A percentile compares a stretch with the other conserved stretches of the same genome.
Conservation (phyloP, 495 filamentous ascomycete genomes). For the Amorphotheca resinae region DNA sequence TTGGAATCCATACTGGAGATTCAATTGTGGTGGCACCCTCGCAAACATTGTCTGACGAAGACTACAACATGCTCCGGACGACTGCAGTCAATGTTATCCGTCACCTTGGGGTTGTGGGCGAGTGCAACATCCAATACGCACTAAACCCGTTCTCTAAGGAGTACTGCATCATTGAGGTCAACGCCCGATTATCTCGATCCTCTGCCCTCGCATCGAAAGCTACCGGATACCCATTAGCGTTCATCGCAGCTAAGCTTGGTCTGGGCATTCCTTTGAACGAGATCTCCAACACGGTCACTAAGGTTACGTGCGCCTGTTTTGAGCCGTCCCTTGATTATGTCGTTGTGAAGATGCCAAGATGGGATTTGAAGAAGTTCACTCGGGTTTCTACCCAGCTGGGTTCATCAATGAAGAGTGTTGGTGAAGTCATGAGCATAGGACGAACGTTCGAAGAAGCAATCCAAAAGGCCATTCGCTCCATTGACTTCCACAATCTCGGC, state of each 20-base stretch:
- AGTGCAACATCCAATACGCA: slow-evolving; percentile 98
- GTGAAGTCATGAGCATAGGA: slow-evolving; percentile 97
- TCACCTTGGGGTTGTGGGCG: slow-evolving; percentile 91
- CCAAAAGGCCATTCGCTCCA: slow-evolving; percentile 90
- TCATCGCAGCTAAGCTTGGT: slow-evolving; percentile 92
- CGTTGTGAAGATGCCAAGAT: slow-evolving; percentile 96
- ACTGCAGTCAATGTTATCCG: slow-evolving; percentile 98
- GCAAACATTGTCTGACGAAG: slow-evolving; percentile 92
- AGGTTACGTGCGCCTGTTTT: slow-evolving; percentile 94
- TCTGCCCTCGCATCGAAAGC: slow-evolving; percentile 94
- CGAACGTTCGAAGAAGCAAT: slow-evolving; percentile 96
- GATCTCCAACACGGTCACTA: slow-evolving; percentile 91
- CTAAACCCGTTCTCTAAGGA: slow-evolving; percentile 93
- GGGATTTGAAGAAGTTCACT: slow-evolving; percentile 98
- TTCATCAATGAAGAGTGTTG: slow-evolving; percentile 99
- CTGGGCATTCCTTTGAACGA: slow-evolving; percentile 92
- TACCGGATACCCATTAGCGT: slow-evolving; percentile 90
- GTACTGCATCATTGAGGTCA: slow-evolving; percentile 99
- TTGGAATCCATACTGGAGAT: slow-evolving; percentile 96
- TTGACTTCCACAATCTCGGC: slow-evolving; percentile 90
- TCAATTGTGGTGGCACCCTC: slow-evolving; percentile 97
- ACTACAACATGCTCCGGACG: slow-evolving; percentile 98
- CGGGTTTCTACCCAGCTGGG: slow-evolving; percentile 88
- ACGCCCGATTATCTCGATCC: slow-evolving; percentile 87
- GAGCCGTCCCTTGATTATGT: slow-evolving; percentile 99